These are phyloP conservation scores for Trichoderma aggressivum DNA, from an alignment of 2,329 filamentous ascomycete species.

Conservation along the genomic window DNA sequence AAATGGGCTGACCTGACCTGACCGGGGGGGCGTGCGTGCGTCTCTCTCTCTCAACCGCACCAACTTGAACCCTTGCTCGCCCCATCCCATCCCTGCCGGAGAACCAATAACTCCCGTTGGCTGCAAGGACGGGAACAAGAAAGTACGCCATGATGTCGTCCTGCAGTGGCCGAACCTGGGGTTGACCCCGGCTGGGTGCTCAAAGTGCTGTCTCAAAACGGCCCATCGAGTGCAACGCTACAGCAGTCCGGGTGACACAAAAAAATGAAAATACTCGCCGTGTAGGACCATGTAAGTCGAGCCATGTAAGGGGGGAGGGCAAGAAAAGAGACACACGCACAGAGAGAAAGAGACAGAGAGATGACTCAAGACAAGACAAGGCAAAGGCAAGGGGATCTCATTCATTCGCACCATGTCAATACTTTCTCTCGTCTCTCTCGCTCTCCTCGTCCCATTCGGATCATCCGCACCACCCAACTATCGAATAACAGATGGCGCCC, in stretches of 20 bases:
- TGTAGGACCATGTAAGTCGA: not conserved
- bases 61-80: not conserved
- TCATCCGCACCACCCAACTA: not conserved
- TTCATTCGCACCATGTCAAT: not conserved
- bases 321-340: not conserved
- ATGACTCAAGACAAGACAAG: not conserved
- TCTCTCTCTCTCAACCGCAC: not conserved
- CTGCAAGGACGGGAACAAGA: constrained; percentile 1
- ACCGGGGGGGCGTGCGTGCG: not conserved
- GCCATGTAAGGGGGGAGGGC: not conserved
- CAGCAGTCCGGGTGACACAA: not conserved
- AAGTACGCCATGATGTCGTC: constrained; percentile 3
- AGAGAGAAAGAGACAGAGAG: not conserved
- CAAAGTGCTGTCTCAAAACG: not conserved
- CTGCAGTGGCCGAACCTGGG: constrained; percentile 3
- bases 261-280: not conserved
- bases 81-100: not conserved
- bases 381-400: not conserved
- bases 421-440: not conserved
- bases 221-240: not conserved
- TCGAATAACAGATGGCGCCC: not conserved
- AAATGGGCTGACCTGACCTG: not conserved
- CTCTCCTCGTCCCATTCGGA: not conserved
- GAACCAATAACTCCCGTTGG: not conserved
- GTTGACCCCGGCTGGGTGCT: not conserved